Conservation (phyloP, 2,329 filamentous ascomycete species). For the Pochonia chlamydosporia region DNA sequence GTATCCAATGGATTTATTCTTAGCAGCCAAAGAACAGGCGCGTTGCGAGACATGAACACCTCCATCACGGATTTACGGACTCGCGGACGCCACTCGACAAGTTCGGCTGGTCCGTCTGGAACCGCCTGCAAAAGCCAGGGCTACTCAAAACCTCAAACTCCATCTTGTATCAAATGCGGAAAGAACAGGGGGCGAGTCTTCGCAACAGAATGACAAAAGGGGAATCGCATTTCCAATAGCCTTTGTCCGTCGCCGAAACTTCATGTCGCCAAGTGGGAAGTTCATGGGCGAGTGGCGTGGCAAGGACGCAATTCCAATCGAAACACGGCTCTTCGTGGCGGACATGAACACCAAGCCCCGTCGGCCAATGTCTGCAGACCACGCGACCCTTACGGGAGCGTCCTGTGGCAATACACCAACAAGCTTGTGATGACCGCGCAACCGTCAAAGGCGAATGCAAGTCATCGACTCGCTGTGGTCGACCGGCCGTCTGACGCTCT, state of each 20-base stretch:
- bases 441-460: constrained; percentile 20
- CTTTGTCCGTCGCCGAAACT: background rate
- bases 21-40: background rate
- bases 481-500: constrained; percentile 29
- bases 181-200: background rate
- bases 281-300: constrained; percentile 3
- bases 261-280: background rate
- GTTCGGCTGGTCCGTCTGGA: background rate
- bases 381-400: constrained; percentile 20
- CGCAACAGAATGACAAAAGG: background rate
- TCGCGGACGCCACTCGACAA: background rate
- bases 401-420: constrained; percentile 19
- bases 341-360: constrained; percentile 1
- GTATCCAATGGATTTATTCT: constrained; percentile 1
- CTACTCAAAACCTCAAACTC: background rate
- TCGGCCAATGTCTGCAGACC: constrained; percentile 26
- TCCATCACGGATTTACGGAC: too few species aligned
- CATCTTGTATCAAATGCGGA: constrained; percentile 1
- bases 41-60: constrained; percentile 4
- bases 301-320: background rate
- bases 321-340: constrained; percentile 4
- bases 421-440: constrained; percentile 3
- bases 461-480: constrained; percentile 37
- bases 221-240: background rate
- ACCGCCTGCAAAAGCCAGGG: background rate